A percentile compares a stretch with the other conserved stretches of the same genome.
phyloP scores from a whole-genome alignment of 352 stramenopile species.

The Pythium sukuiense region DNA sequence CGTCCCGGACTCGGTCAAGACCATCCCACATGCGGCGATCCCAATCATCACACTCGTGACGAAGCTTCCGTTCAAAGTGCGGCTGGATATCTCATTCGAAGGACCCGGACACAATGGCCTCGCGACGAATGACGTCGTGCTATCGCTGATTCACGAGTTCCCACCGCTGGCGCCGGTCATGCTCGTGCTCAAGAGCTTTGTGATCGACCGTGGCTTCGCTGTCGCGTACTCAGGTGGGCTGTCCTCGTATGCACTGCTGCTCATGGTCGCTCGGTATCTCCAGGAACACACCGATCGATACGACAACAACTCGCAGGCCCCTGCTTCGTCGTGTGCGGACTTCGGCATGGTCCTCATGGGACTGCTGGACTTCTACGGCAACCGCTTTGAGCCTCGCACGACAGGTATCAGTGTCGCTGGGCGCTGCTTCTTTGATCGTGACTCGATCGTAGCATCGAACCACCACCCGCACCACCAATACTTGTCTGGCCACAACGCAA shows the following conservation, averaged over 20 bases:
- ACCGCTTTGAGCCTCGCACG: constrained; percentile 89
- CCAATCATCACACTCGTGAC: constrained; percentile 96
- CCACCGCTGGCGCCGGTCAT: constrained; percentile 94
- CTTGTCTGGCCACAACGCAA: background rate
- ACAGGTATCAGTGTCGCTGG: constrained; percentile 89
- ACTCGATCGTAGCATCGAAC: constrained; percentile 38
- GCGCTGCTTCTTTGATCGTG: constrained; percentile 80
- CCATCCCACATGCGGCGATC: constrained; percentile 95
- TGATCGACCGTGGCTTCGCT: constrained; percentile 91
- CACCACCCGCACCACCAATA: constrained; percentile 4
- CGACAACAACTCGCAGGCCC: constrained; percentile 28
- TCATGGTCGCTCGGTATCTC: constrained; percentile 95
- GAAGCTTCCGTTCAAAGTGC: constrained; percentile 72
- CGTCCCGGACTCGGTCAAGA: constrained; percentile 93
- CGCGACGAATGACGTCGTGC: constrained; percentile 93
- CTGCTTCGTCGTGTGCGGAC: constrained; percentile 67
- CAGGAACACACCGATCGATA: constrained; percentile 77
- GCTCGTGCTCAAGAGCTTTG: constrained; percentile 95
- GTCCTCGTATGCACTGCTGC: constrained; percentile 94
- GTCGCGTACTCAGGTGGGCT: constrained; percentile 96
- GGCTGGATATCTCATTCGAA: constrained; percentile 97
- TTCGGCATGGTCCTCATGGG: constrained; percentile 96
- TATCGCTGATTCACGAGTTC: constrained; percentile 91
- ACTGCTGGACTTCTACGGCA: constrained; percentile 98
- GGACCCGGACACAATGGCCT: constrained; percentile 95